Conservation (phyloP, 768 basidiomycete species). For the Hericium rajendrae region DNA sequence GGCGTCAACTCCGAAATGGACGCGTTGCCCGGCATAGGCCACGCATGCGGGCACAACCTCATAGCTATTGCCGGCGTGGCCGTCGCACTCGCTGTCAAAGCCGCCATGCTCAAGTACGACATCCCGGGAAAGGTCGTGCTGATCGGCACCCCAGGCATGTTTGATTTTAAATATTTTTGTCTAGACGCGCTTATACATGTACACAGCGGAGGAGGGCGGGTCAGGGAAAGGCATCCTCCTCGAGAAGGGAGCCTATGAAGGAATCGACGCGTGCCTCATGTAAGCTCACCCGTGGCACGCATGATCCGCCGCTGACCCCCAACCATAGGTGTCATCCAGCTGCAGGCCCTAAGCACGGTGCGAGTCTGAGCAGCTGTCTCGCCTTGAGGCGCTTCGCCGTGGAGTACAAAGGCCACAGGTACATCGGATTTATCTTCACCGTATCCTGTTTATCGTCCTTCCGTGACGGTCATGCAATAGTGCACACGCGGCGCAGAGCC, state of each 20-base stretch:
- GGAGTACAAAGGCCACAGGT: slow-evolving; percentile 73
- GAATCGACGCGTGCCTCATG: slow-evolving; percentile 75
- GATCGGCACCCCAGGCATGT: slow-evolving; percentile 67
- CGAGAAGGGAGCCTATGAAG: slow-evolving; percentile 62
- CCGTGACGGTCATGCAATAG: slow-evolving; percentile 26
- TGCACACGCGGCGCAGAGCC: slow-evolving; percentile 69
- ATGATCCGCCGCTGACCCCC: neutral
- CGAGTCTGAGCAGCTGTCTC: slow-evolving; percentile 54
- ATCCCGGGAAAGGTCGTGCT: slow-evolving; percentile 62
- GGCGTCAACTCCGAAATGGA: slow-evolving; percentile 74
- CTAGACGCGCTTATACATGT: neutral
- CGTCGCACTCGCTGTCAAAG: slow-evolving; percentile 59
- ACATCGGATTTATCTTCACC: slow-evolving; percentile 8
- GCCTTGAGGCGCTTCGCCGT: slow-evolving; percentile 51
- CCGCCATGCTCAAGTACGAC: slow-evolving; percentile 48
- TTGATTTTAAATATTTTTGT: neutral
- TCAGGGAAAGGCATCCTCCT: slow-evolving; percentile 64
- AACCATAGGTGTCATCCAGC: slow-evolving; percentile 67
- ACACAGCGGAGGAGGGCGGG: slow-evolving; percentile 68
- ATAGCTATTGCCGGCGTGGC: slow-evolving; percentile 72
- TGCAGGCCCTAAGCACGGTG: slow-evolving; percentile 61
- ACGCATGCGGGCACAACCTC: slow-evolving; percentile 78
- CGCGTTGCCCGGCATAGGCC: slow-evolving; percentile 34
- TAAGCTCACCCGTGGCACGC: slow-evolving; percentile 18
- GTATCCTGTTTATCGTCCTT: neutral